phyloP scores from a whole-genome alignment of 2,329 filamentous ascomycete genomes.

The Stachybotrys elegans region DNA sequence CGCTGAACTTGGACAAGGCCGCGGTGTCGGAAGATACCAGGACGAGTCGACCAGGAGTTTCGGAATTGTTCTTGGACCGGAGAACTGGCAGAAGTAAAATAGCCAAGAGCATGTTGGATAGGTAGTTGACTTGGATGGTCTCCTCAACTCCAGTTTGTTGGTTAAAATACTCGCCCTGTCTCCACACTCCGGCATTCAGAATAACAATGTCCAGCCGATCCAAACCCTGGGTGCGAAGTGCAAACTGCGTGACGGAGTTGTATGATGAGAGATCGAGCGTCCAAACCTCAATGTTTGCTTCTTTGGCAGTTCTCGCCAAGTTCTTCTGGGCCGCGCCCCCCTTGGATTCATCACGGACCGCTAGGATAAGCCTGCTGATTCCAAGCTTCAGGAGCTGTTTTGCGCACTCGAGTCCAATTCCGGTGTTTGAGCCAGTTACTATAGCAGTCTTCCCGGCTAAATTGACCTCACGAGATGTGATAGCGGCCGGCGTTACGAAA shows the following conservation, averaged over 20 bases:
- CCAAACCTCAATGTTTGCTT: constrained; percentile 23
- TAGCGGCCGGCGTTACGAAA: background rate
- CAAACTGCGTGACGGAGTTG: background rate
- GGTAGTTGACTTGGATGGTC: background rate
- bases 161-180: background rate
- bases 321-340: constrained; percentile 30
- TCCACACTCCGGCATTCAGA: background rate
- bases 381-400: constrained; percentile 31
- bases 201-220: background rate
- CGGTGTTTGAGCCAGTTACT: constrained; percentile 39
- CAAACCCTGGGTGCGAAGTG: background rate
- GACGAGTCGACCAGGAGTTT: background rate
- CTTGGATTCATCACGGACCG: constrained; percentile 30
- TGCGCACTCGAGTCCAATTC: constrained; percentile 38
- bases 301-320: constrained; percentile 20
- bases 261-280: background rate
- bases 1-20: background rate
- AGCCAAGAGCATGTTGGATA: background rate
- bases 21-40: background rate
- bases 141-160: background rate
- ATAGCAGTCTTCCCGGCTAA: constrained; percentile 32
- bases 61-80: background rate
- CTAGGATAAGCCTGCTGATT: constrained; percentile 34
- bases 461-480: constrained; percentile 2
- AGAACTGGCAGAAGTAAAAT: background rate